Percentiles rank a stretch among this genome's conserved stretches.
Evolutionary conservation across 345 rosid species (phyloP).

Genomic region (Arabis hirsuta): DNA sequence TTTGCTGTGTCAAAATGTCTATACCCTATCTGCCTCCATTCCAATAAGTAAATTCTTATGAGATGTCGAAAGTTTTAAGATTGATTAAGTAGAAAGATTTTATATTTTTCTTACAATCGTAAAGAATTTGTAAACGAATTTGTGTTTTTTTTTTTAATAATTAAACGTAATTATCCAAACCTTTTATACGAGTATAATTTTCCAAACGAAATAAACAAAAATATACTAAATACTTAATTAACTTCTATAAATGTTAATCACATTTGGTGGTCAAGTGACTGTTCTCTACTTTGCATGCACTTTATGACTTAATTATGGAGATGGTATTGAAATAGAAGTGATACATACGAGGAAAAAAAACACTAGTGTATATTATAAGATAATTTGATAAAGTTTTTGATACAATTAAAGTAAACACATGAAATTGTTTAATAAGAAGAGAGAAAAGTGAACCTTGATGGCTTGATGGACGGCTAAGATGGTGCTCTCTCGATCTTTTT

Average conservation of each 20-base stretch:
- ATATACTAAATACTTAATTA: neutral
- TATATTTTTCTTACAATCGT: no score
- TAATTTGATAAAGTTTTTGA: neutral
- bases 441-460: constrained; percentile 57
- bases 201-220: neutral
- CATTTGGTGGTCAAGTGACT: constrained; percentile 9
- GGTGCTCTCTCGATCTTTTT: constrained; percentile 52
- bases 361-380: neutral
- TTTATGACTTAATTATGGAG: neutral
- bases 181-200: neutral
- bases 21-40: constrained; percentile 68
- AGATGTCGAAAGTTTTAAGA: neutral
- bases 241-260: neutral
- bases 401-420: neutral
- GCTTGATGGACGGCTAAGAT: constrained; percentile 64
- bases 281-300: neutral
- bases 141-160: no score
- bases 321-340: neutral
- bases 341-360: neutral
- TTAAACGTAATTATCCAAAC: neutral
- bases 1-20: constrained; percentile 90
- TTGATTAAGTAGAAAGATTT: neutral
- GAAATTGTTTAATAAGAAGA: neutral
- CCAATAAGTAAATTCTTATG: constrained; percentile 6
- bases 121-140: no score